A percentile compares a stretch with the other conserved stretches of the same genome.
Conservation (phyloP, 768 basidiomycete genomes). For the Rossbeevera mucosa region DNA sequence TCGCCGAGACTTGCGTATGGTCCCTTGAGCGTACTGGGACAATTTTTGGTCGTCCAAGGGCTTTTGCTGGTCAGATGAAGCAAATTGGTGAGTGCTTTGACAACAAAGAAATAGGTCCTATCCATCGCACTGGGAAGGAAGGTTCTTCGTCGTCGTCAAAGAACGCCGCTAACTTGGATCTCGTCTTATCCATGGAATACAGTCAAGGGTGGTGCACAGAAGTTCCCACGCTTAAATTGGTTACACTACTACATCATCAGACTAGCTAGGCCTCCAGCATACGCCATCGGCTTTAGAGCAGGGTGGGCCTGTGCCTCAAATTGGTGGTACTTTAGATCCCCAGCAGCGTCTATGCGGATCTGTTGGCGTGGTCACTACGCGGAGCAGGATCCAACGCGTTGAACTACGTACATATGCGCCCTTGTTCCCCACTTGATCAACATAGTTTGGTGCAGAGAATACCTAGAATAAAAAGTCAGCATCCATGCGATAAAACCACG, state of each 20-base stretch:
- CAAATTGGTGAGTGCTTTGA: slow-evolving; percentile 56
- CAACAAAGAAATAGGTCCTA: slow-evolving; percentile 54
- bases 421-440: slow-evolving; percentile 88
- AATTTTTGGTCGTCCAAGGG: slow-evolving; percentile 81
- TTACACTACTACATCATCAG: slow-evolving; percentile 56
- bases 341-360: slow-evolving; percentile 80
- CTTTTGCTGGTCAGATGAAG: slow-evolving; percentile 66
- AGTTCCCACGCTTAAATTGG: slow-evolving; percentile 24
- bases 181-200: slow-evolving; percentile 31
- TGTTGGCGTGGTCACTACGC: slow-evolving; percentile 26
- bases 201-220: slow-evolving; percentile 1
- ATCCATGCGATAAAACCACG: background rate
- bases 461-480: slow-evolving; percentile 43
- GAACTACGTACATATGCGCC: slow-evolving; percentile 72
- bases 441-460: slow-evolving; percentile 94
- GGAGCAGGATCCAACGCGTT: background rate
- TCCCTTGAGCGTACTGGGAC: slow-evolving; percentile 83
- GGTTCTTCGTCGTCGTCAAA: slow-evolving; percentile 84
- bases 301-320: slow-evolving; percentile 89
- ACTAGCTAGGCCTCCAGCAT: slow-evolving; percentile 61
- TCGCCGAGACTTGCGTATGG: slow-evolving; percentile 79
- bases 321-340: slow-evolving; percentile 67
- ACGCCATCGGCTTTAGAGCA: slow-evolving; percentile 91
- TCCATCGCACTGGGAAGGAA: slow-evolving; percentile 90
- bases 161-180: slow-evolving; percentile 65